Conservation (phyloP, 139 green algal species). For the Tetratostichococcus sp. region DNA sequence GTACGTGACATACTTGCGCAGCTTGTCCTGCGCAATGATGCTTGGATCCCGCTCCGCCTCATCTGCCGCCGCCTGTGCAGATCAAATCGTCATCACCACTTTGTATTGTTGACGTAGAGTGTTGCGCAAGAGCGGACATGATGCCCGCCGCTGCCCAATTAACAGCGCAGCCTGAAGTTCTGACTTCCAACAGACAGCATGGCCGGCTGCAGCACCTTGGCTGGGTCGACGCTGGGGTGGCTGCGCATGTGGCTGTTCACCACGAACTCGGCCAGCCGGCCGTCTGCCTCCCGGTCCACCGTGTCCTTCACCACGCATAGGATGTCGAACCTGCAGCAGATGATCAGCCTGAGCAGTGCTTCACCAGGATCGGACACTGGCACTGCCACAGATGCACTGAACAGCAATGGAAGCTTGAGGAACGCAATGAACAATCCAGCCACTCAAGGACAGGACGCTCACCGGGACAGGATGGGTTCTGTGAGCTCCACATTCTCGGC, state of each 20-base stretch:
- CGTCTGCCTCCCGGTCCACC: conserved; percentile 89
- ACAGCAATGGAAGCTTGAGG: too few species aligned
- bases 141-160: too few species aligned
- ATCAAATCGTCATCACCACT: conserved; percentile 2
- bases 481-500: conserved; percentile 87
- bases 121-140: too few species aligned
- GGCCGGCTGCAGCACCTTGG: conserved; percentile 7
- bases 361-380: too few species aligned
- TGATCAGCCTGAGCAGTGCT: neutral
- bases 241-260: conserved; percentile 73
- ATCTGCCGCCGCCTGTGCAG: neutral
- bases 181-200: too few species aligned
- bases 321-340: conserved; percentile 81
- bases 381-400: too few species aligned
- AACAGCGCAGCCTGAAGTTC: too few species aligned
- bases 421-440: neutral
- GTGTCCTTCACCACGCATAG: conserved; percentile 95
- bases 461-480: conserved; percentile 96
- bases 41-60: conserved; percentile 42
- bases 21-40: conserved; percentile 78
- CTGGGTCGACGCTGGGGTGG: conserved; percentile 62
- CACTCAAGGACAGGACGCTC: conserved; percentile 15
- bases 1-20: conserved; percentile 98
- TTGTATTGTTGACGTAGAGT: too few species aligned
- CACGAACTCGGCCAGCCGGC: conserved; percentile 90